Conservation (phyloP, 257 asterid genomes). For the Fraxinus cuspidata region DNA sequence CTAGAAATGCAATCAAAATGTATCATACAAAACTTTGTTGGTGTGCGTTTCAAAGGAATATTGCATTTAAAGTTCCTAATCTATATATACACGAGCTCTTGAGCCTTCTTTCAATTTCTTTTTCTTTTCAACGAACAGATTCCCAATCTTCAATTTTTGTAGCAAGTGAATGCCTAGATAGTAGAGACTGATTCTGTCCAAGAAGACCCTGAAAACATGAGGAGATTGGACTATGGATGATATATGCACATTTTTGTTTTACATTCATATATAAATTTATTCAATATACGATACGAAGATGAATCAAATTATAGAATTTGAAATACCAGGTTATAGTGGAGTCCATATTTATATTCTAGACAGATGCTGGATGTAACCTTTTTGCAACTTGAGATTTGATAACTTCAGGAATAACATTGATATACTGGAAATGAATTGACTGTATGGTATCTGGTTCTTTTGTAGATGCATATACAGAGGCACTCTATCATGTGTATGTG, state of each 20-base stretch:
- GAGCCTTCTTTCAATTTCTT: neutral
- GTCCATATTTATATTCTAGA: neutral
- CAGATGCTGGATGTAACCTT: neutral
- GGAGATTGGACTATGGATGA: neutral
- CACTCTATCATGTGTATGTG: neutral
- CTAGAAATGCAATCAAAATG: neutral
- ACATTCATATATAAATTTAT: too few species aligned
- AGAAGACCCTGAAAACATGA: neutral
- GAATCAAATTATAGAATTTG: neutral
- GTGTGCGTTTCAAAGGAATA: neutral
- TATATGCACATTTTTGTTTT: neutral
- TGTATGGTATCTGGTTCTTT: neutral
- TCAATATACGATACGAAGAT: too few species aligned
- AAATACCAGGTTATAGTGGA: neutral
- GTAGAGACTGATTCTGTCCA: too few species aligned
- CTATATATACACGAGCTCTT: neutral
- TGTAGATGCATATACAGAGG: neutral
- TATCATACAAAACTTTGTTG: neutral
- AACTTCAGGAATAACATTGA: slow-evolving; percentile 2
- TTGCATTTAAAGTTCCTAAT: neutral
- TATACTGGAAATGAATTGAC: neutral
- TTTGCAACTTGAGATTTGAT: neutral
- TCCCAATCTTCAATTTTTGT: neutral
- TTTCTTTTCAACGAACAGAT: too few species aligned
- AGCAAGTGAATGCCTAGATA: neutral